Conservation (phyloP, 331 rosid genomes). For the Quercus tomentella region DNA sequence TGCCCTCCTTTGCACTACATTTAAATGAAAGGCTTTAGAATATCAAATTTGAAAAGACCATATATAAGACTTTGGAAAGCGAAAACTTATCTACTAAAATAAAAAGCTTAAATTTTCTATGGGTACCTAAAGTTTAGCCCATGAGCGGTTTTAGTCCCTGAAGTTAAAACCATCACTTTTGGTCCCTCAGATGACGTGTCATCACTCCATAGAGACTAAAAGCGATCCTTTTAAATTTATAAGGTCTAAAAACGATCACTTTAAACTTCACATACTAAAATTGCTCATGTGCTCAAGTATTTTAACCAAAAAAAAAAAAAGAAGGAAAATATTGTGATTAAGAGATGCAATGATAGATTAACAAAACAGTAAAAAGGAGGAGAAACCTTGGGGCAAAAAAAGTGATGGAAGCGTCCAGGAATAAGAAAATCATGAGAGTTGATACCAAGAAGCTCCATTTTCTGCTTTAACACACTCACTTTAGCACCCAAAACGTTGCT, state of each 20-base stretch:
- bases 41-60: constrained; percentile 7
- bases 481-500: constrained; percentile 16
- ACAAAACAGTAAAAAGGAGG: background rate
- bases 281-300: no score
- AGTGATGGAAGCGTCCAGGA: constrained; percentile 58
- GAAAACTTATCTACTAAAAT: background rate
- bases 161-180: no score
- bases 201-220: no score
- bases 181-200: no score
- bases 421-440: constrained; percentile 42
- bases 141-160: no score
- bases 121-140: no score
- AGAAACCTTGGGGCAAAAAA: constrained; percentile 75
- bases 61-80: background rate
- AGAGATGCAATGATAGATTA: background rate
- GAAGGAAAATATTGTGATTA: background rate
- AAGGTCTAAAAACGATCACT: no score
- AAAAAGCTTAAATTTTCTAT: no score
- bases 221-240: no score
- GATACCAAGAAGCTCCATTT: constrained; percentile 65
- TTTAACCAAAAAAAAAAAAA: background rate
- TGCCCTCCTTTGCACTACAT: constrained; percentile 79
- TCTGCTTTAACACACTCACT: constrained; percentile 53
- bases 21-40: constrained; percentile 1
- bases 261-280: no score